Conservation (phyloP, 257 asterid genomes). For the Nicotiana attenuata region DNA sequence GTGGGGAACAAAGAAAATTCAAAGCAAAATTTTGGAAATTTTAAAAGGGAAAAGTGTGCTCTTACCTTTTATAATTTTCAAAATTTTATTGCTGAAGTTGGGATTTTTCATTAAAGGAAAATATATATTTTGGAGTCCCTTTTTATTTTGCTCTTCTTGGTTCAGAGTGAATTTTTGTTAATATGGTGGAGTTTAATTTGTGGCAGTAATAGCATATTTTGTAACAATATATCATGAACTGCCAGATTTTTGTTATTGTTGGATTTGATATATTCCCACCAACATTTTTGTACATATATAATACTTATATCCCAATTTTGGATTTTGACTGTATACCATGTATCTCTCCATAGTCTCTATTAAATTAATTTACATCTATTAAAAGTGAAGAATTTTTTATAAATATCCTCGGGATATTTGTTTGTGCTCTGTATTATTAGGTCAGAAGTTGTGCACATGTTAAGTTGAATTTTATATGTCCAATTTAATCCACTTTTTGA, state of each 20-base stretch:
- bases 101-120: no score
- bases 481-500: not conserved
- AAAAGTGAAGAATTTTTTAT: not conserved
- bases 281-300: not conserved
- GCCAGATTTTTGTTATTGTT: not conserved
- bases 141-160: not conserved
- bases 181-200: not conserved
- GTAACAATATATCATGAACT: not conserved
- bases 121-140: not conserved
- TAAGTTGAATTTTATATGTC: no score
- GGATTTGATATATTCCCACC: not conserved
- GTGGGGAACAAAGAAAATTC: not conserved
- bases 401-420: not conserved
- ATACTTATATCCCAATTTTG: not conserved
- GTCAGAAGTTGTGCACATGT: not conserved
- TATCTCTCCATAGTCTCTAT: not conserved
- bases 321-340: not conserved
- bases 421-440: not conserved
- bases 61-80: not conserved
- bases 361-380: not conserved
- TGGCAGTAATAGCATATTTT: not conserved
- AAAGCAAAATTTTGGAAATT: not conserved
- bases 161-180: not conserved
- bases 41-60: not conserved
- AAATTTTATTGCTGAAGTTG: not conserved